Evolutionary conservation across 495 filamentous ascomycete species (phyloP), one percentile per base, ranked within the genome.

Genomic region (Penicillium argentinense): DNA sequence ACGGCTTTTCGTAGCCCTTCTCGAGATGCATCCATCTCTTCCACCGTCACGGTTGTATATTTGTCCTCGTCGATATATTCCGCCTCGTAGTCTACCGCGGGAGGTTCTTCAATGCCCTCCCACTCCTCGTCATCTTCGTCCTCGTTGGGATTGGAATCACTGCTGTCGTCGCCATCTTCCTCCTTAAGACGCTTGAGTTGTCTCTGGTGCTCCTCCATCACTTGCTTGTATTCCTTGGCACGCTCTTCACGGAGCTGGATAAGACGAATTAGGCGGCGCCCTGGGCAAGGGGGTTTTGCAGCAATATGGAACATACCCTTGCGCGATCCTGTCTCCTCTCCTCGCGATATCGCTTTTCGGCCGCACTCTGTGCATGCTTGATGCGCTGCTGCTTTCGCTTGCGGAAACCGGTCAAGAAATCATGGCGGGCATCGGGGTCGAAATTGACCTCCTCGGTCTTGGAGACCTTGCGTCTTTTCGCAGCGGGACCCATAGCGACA

Each of bases 31-130:
- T 85, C 86, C 61, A 98, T 89, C n/a, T 86, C 85, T 63, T 96
- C 90, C 0, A 98, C 81, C 0, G 89, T 96, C 22, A 98, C 93
- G 3, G 87, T 95, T 13, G 92, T 96, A 60, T 88, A 95, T 64
- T 86, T 87, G 59, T 96, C 92, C 65, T 97, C 93, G 67, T 98
- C 93, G 47, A 96, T 80, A 68, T 96, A 98, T 67, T 96, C 91
- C 42, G 92, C 91, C 58, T 97, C 89, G 54, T 85, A 82, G 61
- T 91, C 82, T 14, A 95, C 65, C 4, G 75, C 73, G 4, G 76
- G 75, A 8, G 76, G 67, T 36, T 86, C 82, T 39, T 51, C 72
- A 44, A 85, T 67, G 1, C 86, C 87, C 18, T 76, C 74, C 82
- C 81, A 87, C 54, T 79, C 84, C 8, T 82, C 79, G 17, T 65